Percentiles rank a stretch among this genome's conserved stretches.
These are phyloP conservation scores for Fusarium xyrophilum DNA, from an alignment of 2,329 filamentous ascomycete genomes.

Conservation along the genomic window DNA sequence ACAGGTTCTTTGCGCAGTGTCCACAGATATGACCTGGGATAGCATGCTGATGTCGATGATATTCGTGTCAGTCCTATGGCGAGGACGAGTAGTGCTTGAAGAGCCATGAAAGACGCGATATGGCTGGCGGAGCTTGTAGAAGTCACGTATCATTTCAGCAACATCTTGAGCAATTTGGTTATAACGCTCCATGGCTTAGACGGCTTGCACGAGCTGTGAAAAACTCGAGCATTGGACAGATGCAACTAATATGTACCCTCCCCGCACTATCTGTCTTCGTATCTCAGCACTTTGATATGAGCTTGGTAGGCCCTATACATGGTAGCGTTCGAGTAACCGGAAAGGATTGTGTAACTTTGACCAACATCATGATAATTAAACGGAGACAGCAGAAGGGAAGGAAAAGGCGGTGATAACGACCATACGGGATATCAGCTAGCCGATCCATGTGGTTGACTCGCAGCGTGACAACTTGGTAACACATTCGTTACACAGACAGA, in stretches of 20 bases:
- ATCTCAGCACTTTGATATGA: too few species aligned
- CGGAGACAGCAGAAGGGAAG: background rate
- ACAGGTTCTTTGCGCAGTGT: background rate
- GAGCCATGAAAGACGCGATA: slow-evolving; percentile 77
- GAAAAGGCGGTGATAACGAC: background rate
- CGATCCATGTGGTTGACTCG: too few species aligned
- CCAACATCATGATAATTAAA: fast-evolving
- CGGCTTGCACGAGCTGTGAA: fast-evolving
- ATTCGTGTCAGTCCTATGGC: slow-evolving; percentile 39
- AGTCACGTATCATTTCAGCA: slow-evolving; percentile 51
- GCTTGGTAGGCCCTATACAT: too few species aligned
- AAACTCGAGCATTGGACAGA: fast-evolving
- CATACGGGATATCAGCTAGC: too few species aligned
- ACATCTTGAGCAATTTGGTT: slow-evolving; percentile 52
- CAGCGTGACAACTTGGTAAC: too few species aligned
- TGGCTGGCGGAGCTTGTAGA: slow-evolving; percentile 55
- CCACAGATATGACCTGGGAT: slow-evolving; percentile 23
- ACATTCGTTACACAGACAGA: background rate
- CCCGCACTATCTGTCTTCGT: fast-evolving
- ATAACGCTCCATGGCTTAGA: slow-evolving; percentile 55
- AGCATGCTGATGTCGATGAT: slow-evolving; percentile 36
- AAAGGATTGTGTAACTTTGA: background rate
- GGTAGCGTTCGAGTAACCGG: fast-evolving
- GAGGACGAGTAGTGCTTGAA: slow-evolving; percentile 72
- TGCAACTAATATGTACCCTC: background rate